A percentile compares a stretch with the other conserved stretches of the same genome.
Conservation (phyloP, 2,329 filamentous ascomycete species). For the Beauveria medogensis region DNA sequence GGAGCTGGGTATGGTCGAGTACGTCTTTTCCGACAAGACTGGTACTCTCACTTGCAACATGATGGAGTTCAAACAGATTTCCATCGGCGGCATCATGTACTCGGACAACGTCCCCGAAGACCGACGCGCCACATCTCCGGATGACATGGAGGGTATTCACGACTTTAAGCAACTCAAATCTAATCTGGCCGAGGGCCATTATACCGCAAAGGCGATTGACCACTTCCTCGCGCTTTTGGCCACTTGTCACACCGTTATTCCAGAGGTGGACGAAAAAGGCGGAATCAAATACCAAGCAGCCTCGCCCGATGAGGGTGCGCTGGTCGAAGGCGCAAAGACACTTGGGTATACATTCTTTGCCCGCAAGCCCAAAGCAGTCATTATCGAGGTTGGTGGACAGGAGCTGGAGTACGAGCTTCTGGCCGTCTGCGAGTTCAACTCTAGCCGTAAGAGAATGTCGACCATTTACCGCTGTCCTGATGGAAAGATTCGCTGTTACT, state of each 20-base stretch:
- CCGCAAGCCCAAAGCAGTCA: conserved; percentile 80
- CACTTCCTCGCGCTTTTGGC: conserved; percentile 83
- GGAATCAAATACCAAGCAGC: conserved; percentile 96
- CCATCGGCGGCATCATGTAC: conserved; percentile 90
- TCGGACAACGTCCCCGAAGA: conserved; percentile 89
- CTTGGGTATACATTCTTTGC: conserved; percentile 88
- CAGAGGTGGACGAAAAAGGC: conserved; percentile 72
- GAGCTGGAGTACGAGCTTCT: conserved; percentile 81
- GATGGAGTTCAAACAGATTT: conserved; percentile 97
- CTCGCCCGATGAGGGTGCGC: conserved; percentile 92
- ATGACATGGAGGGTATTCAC: conserved; percentile 73
- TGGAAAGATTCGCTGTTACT: conserved; percentile 88
- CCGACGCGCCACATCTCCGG: conserved; percentile 67
- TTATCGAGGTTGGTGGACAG: conserved; percentile 66
- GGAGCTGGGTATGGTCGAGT: conserved; percentile 95
- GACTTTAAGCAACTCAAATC: conserved; percentile 69
- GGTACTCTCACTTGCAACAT: conserved; percentile 95
- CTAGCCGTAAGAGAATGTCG: conserved; percentile 87
- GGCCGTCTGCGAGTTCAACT: conserved; percentile 99
- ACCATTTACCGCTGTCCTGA: conserved; percentile 94
- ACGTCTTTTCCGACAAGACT: conserved; percentile 97
- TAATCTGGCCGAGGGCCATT: conserved; percentile 54
- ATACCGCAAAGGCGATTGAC: conserved; percentile 47
- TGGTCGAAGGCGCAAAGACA: conserved; percentile 80
- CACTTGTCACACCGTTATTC: conserved; percentile 96